A percentile compares a stretch with the other conserved stretches of the same genome.
phyloP scores from a whole-genome alignment of 345 rosid species.

The Raphanus raphanistrum region DNA sequence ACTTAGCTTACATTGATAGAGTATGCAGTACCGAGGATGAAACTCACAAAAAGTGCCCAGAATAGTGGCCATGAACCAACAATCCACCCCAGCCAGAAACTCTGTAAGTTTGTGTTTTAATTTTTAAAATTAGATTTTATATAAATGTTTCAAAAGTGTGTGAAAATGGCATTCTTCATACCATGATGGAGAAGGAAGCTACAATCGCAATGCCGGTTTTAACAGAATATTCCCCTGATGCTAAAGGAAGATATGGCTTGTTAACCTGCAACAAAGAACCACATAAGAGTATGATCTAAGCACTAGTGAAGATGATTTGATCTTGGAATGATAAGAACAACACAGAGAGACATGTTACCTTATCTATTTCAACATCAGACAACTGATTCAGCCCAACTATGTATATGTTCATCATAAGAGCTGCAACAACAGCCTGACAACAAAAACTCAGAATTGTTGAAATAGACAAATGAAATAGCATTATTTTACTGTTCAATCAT shows the following conservation, averaged over 20 bases:
- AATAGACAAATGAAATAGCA: neutral
- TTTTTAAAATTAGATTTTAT: neutral
- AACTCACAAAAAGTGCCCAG: constrained; percentile 92
- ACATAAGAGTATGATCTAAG: neutral
- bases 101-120: constrained; percentile 41
- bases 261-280: constrained; percentile 59
- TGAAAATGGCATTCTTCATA: constrained; percentile 28
- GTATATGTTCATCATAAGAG: constrained; percentile 92
- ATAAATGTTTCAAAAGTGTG: neutral
- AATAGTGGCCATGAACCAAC: constrained; percentile 94
- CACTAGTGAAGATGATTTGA: neutral
- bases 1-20: constrained; percentile 76
- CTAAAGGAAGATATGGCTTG: constrained; percentile 95
- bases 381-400: constrained; percentile 91
- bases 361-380: constrained; percentile 88
- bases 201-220: constrained; percentile 64
- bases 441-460: neutral
- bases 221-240: constrained; percentile 85
- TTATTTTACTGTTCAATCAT: neutral
- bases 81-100: constrained; percentile 89
- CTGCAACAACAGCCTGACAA: constrained; percentile 85
- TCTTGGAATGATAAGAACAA: neutral
- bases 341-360: constrained; percentile 48
- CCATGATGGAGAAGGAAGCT: constrained; percentile 72
- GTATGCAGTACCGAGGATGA: constrained; percentile 90